phyloP scores from a whole-genome alignment of 2,329 filamentous ascomycete species.

The Pyrenochaeta sp. region DNA sequence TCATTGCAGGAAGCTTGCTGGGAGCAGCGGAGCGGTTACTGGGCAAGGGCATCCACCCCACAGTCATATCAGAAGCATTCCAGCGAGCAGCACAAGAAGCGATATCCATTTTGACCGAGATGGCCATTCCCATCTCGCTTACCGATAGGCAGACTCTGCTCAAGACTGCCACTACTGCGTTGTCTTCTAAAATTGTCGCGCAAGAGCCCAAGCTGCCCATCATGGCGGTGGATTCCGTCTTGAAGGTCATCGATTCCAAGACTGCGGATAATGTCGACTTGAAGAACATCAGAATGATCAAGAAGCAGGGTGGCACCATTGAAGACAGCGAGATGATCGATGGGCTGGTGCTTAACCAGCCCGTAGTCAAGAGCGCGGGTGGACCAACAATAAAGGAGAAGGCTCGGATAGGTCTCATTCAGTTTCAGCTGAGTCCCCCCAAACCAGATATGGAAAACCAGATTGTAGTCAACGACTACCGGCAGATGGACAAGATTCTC shows the following conservation, averaged over 20 bases:
- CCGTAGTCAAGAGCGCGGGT: constrained; percentile 90
- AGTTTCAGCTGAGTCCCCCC: constrained; percentile 97
- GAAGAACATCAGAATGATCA: constrained; percentile 94
- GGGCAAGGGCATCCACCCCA: constrained; percentile 91
- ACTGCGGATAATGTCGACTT: constrained; percentile 96
- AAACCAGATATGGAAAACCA: constrained; percentile 99
- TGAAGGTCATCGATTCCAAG: constrained; percentile 94
- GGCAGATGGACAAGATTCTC: constrained; percentile 99
- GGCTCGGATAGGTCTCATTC: constrained; percentile 94
- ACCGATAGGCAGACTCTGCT: constrained; percentile 88
- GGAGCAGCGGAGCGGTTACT: constrained; percentile 92
- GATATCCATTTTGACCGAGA: constrained; percentile 89
- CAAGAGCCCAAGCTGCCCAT: constrained; percentile 97
- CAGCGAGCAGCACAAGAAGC: constrained; percentile 91
- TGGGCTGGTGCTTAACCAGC: constrained; percentile 89
- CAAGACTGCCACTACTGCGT: constrained; percentile 94
- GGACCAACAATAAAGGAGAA: constrained; percentile 95
- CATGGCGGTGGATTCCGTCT: constrained; percentile 96
- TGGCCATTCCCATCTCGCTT: constrained; percentile 93
- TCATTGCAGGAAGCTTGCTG: constrained; percentile 94
- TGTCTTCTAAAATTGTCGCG: constrained; percentile 98
- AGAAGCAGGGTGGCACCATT: constrained; percentile 97
- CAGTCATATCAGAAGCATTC: constrained; percentile 96
- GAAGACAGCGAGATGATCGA: constrained; percentile 98
- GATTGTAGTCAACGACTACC: constrained; percentile 98